These are phyloP conservation scores for Kodamaea sp. DNA, from an alignment of 1,139 yeast species.

Conservation along the genomic window DNA sequence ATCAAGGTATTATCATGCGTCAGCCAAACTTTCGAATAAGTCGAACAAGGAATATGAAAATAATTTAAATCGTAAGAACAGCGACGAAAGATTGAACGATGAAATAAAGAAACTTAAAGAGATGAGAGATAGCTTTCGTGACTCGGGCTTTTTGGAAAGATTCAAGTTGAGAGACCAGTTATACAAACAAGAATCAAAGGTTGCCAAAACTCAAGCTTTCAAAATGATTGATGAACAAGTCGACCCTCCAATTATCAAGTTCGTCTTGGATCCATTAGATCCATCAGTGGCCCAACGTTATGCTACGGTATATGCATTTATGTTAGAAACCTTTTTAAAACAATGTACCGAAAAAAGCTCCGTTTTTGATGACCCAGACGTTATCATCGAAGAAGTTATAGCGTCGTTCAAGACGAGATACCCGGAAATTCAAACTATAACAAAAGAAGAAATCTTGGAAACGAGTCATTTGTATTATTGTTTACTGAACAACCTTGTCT, in stretches of 20 bases:
- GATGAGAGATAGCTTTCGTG: slow-evolving; percentile 22
- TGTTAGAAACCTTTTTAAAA: slow-evolving; percentile 25
- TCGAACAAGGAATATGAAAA: too few species aligned
- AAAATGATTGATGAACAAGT: slow-evolving; percentile 16
- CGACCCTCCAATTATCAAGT: slow-evolving; percentile 20
- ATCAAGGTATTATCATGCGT: too few species aligned
- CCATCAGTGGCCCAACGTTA: slow-evolving; percentile 17
- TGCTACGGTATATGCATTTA: slow-evolving; percentile 20
- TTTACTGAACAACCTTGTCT: slow-evolving; percentile 28
- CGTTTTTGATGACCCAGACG: slow-evolving; percentile 18
- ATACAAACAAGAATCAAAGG: slow-evolving; percentile 24
- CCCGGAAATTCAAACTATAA: slow-evolving; percentile 19
- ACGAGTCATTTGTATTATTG: slow-evolving; percentile 30
- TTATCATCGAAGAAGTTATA: slow-evolving; percentile 18
- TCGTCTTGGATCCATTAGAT: slow-evolving; percentile 22
- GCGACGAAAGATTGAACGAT: slow-evolving; percentile 15
- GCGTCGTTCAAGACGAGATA: slow-evolving; percentile 21
- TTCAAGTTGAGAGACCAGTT: slow-evolving; percentile 23
- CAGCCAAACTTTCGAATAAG: too few species aligned
- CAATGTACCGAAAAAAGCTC: slow-evolving; percentile 19
- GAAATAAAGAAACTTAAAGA: slow-evolving; percentile 20
- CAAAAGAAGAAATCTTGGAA: slow-evolving; percentile 27
- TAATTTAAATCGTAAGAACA: slow-evolving; percentile 2
- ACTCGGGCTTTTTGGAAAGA: slow-evolving; percentile 27
- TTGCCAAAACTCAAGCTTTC: slow-evolving; percentile 22